phyloP scores from a whole-genome alignment of 2,329 filamentous ascomycete species.

The Huntiella moniliformis region DNA sequence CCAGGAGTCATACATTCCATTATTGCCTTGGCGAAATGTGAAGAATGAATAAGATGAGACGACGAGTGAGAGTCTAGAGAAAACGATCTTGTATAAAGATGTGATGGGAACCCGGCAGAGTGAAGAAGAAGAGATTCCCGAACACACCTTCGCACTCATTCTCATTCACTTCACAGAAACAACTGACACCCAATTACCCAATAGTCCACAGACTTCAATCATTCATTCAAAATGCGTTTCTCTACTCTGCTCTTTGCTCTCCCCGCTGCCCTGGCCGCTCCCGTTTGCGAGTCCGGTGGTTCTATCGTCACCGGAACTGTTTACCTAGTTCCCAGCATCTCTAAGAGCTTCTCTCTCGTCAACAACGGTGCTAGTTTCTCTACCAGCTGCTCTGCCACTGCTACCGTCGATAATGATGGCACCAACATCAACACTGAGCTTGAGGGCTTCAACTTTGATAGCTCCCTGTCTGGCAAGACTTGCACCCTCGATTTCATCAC shows the following conservation, averaged over 20 bases:
- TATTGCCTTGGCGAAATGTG: too few species aligned
- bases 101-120: too few species aligned
- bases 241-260: conserved; percentile 13
- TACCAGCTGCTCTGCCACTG: conserved; percentile 3
- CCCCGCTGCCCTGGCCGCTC: conserved; percentile 13
- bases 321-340: conserved; percentile 4
- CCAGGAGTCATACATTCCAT: too few species aligned
- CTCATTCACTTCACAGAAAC: too few species aligned
- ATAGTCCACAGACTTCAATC: background rate
- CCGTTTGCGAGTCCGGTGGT: background rate
- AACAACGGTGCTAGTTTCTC: conserved; percentile 2
- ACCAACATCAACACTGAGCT: conserved; percentile 17
- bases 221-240: conserved; percentile 14
- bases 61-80: too few species aligned
- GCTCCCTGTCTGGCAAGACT: conserved; percentile 13
- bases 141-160: too few species aligned
- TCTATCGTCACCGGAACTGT: too few species aligned
- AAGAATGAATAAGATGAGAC: too few species aligned
- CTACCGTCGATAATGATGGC: conserved; percentile 12
- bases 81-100: too few species aligned
- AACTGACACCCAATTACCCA: background rate
- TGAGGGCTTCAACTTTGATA: conserved; percentile 17
- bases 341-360: conserved; percentile 8
- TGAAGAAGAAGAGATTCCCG: too few species aligned
- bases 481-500: conserved; percentile 15